Evolutionary conservation across 139 green algal genomes (phyloP).

Genomic region (Auxenochlorella pyrenoidosa): DNA sequence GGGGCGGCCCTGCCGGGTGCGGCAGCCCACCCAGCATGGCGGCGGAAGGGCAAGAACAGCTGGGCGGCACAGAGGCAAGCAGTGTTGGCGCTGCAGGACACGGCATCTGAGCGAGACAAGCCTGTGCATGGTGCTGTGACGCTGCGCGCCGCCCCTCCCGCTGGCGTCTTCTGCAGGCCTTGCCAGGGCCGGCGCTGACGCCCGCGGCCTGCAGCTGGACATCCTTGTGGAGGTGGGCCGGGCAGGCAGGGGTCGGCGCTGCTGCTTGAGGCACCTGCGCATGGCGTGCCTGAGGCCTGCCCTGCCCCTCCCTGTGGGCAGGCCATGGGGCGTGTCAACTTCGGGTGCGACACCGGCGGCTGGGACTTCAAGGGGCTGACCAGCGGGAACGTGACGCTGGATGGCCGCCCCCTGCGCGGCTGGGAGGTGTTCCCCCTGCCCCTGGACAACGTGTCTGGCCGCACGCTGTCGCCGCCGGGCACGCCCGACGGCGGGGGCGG

Average conservation of each 20-base stretch:
- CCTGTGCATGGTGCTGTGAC: background rate
- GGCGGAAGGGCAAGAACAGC: no score
- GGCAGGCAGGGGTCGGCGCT: background rate
- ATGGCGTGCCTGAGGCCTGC: background rate
- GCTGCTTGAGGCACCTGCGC: background rate
- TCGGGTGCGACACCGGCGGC: conserved; percentile 40
- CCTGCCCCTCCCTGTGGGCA: background rate
- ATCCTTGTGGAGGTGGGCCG: conserved; percentile 57
- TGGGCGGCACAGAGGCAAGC: no score
- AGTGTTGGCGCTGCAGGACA: no score
- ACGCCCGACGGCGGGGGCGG: background rate
- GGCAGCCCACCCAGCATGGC: no score
- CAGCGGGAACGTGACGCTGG: conserved; percentile 47
- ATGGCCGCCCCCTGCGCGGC: conserved; percentile 39
- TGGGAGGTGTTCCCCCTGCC: conserved; percentile 58
- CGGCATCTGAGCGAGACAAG: no score
- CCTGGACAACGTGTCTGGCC: conserved; percentile 27
- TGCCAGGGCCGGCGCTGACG: background rate
- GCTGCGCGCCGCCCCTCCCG: background rate
- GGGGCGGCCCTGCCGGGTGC: no score
- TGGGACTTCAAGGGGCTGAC: conserved; percentile 67
- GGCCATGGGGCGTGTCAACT: conserved; percentile 61
- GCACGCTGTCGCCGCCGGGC: no score
- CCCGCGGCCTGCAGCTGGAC: conserved; percentile 43
- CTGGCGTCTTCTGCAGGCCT: background rate